These are phyloP conservation scores for Solanum commersonii DNA, from an alignment of 257 asterid species.

Conservation along the genomic window DNA sequence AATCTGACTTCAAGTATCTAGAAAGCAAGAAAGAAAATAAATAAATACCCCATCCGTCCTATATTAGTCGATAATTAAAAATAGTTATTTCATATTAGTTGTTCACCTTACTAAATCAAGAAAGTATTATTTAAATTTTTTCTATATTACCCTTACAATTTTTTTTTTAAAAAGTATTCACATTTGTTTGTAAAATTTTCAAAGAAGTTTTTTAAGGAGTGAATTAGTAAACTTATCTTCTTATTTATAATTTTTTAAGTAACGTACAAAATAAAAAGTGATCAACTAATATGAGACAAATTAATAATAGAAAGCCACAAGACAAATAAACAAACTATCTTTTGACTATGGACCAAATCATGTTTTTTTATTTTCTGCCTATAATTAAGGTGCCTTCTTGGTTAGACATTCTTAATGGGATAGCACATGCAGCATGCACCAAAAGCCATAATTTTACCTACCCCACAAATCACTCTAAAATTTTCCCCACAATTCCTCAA, in stretches of 20 bases:
- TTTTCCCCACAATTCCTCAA: constrained; percentile 25
- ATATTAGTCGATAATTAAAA: no score
- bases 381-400: constrained; percentile 8
- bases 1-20: not conserved
- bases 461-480: constrained; percentile 18
- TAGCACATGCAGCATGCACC: constrained; percentile 33
- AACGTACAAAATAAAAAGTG: not conserved
- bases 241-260: no score
- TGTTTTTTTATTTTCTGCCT: not conserved
- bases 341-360: constrained; percentile 12
- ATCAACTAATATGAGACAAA: no score
- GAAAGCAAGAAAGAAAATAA: not conserved
- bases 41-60: fast-evolving
- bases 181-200: no score
- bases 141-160: no score
- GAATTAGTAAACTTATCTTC: no score
- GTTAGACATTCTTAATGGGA: constrained; percentile 23
- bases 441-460: constrained; percentile 22
- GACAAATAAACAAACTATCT: not conserved
- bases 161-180: no score
- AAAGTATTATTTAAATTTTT: no score
- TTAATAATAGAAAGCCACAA: not conserved
- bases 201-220: not conserved
- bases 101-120: not conserved
- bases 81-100: no score